phyloP scores from a whole-genome alignment of 208 protist genomes.

The Leishmania tarentolae region DNA sequence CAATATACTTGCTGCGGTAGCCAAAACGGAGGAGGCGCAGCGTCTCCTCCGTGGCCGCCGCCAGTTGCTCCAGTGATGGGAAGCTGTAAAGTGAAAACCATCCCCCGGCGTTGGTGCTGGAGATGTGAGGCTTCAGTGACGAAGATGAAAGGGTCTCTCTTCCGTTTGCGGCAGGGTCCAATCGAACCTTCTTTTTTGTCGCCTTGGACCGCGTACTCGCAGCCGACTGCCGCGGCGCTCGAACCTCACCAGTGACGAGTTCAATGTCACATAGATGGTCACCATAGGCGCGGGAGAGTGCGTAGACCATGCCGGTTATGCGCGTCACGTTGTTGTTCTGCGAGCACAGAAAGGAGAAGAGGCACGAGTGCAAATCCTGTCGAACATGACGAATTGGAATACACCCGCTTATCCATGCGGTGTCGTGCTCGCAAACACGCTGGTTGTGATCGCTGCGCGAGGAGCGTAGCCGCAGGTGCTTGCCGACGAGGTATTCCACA shows the following conservation, averaged over 20 bases:
- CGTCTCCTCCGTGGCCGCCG: conserved; percentile 29
- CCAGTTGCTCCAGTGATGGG: conserved; percentile 52
- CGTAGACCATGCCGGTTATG: conserved; percentile 67
- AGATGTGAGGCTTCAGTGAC: not conserved
- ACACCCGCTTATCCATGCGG: not conserved
- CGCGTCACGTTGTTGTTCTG: conserved; percentile 85
- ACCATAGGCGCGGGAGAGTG: conserved; percentile 45
- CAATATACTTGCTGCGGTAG: conserved; percentile 77
- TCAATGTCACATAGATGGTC: conserved; percentile 58
- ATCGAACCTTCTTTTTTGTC: not conserved
- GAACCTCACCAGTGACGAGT: conserved; percentile 36
- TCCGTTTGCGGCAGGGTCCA: not conserved
- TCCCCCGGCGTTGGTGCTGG: not conserved
- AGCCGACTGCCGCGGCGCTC: not conserved
- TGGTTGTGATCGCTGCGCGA: not conserved
- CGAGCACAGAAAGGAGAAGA: conserved; percentile 80
- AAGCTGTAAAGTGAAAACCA: conserved; percentile 58
- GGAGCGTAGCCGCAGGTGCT: not conserved
- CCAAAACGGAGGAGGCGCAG: conserved; percentile 63
- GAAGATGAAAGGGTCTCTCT: not conserved
- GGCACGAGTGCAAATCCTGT: conserved; percentile 75
- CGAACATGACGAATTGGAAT: conserved; percentile 58
- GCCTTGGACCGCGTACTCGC: not conserved
- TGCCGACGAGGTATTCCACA: conserved; percentile 38
- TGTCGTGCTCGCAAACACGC: conserved; percentile 10